phyloP scores from a whole-genome alignment of 129 eudicot genomes.

The Mikania micrantha region DNA sequence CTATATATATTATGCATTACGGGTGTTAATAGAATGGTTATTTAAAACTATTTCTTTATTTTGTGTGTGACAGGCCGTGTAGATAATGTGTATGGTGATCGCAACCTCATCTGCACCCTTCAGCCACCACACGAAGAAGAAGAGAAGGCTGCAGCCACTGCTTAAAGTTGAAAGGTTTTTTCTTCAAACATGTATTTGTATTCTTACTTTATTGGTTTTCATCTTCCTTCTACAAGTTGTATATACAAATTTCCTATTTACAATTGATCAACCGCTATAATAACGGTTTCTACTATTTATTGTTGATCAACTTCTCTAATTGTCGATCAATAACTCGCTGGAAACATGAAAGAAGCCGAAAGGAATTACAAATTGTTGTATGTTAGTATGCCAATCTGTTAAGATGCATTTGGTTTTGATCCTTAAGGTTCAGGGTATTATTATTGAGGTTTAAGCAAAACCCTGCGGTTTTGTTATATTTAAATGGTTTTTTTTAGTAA shows the following conservation, averaged over 20 bases:
- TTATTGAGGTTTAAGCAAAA: too few relatives aligned
- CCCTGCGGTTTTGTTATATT: too few relatives aligned
- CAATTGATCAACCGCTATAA: slow-evolving; percentile 17
- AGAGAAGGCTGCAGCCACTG: slow-evolving; percentile 83
- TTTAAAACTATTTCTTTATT: not conserved
- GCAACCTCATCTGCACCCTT: slow-evolving; percentile 92
- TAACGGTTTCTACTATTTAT: slow-evolving; percentile 28
- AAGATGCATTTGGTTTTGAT: too few relatives aligned
- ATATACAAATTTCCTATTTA: slow-evolving; percentile 28
- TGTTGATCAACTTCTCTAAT: too few relatives aligned
- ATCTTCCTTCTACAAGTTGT: slow-evolving; percentile 19
- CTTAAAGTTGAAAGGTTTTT: slow-evolving; percentile 22
- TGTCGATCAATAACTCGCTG: too few relatives aligned
- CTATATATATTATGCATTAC: too few relatives aligned
- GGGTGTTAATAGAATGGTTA: too few relatives aligned
- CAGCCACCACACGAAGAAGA: slow-evolving; percentile 58
- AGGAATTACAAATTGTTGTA: too few relatives aligned
- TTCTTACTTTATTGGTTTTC: slow-evolving; percentile 15
- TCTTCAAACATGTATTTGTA: slow-evolving; percentile 5
- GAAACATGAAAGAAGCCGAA: too few relatives aligned
- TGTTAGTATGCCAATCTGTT: too few relatives aligned
- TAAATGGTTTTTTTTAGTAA: too few relatives aligned
- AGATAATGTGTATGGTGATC: slow-evolving; percentile 96
- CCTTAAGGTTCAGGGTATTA: too few relatives aligned
- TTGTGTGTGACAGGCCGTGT: slow-evolving; percentile 57